Base-by-base conservation (phyloP, 352 stramenopile genomes). In the Nothophytophthora sp. region DNA sequence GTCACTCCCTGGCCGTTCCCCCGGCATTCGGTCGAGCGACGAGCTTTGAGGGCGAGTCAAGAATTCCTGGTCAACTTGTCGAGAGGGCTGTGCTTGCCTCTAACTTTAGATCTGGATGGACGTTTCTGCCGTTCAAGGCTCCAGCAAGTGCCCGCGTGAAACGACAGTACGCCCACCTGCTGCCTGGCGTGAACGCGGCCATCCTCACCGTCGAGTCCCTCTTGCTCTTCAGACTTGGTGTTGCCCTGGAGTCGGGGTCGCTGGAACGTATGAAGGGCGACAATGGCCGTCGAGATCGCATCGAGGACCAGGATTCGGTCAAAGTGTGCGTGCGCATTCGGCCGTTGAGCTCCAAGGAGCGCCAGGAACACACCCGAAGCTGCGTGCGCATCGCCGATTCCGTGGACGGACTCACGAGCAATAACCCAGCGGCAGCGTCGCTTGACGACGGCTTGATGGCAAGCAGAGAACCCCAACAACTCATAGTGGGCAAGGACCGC, bases 401-500 rank as follows among this genome's bases (percentile, higher is more conserved):
- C 11, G 23, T 74, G 29, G 70, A 88, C 24, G 74, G 67, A 7
- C 65, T 86, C 16, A 69, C 55, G 1, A 63, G 48, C 38, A 67
- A 56, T 13, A 55, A 23, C 32, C 38, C 37, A 0, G 19, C 45
- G 1, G n/a, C n/a, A n/a, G 67, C 50, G 20, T 55, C 53, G 2
- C 47, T 41, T 50, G 46, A 37, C 43, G 55, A 38, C 3, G 36
- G 13, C 29, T 24, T 35, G 18, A 29, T 11, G 15, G 12, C 6
- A 25, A 52, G 7, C 19, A 55, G 39, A 11, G 53, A 54, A 1
- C 66, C 76, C 5, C 76, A 91, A 50, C 79, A 93, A 35, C 58
- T 95, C 52, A 77, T 95, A 41, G 90, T 92, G 71, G 82, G 81
- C 57, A 92, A 93, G 74, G 92, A 95, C 62, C 76, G 80, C 43